A percentile compares a stretch with the other conserved stretches of the same genome.
These are phyloP conservation scores for Tolypocladium inflatum DNA, from an alignment of 2,329 filamentous ascomycete genomes.

Conservation along the genomic window DNA sequence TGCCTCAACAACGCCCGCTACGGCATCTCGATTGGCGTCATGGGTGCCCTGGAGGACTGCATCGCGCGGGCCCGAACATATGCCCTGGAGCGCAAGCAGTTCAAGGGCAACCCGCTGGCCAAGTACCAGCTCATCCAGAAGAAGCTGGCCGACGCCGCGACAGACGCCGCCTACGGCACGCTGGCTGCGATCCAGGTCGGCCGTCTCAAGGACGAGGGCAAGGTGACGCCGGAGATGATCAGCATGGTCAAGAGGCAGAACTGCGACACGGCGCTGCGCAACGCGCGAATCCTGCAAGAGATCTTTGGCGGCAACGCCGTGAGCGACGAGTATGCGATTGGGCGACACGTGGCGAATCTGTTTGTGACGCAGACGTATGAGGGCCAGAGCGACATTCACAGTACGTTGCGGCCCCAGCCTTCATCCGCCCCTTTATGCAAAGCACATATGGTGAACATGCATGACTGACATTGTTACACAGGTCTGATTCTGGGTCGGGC, in stretches of 20 bases:
- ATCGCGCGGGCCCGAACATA: slow-evolving; percentile 74
- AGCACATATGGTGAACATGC: too few species aligned
- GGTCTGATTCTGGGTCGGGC: slow-evolving; percentile 60
- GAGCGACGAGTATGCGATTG: slow-evolving; percentile 93
- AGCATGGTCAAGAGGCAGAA: slow-evolving; percentile 95
- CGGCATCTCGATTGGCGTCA: slow-evolving; percentile 88
- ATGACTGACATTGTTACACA: slow-evolving; percentile 23
- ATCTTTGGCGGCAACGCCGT: slow-evolving; percentile 97
- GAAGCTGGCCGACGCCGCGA: slow-evolving; percentile 88
- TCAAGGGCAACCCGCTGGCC: slow-evolving; percentile 89
- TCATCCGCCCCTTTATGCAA: not conserved
- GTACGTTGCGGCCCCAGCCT: slow-evolving; percentile 41
- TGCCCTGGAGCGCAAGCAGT: slow-evolving; percentile 87
- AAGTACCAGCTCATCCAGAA: slow-evolving; percentile 97
- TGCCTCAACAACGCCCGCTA: slow-evolving; percentile 91
- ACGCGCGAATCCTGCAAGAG: slow-evolving; percentile 78
- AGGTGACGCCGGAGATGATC: slow-evolving; percentile 90
- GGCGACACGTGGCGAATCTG: slow-evolving; percentile 87
- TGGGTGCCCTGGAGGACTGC: slow-evolving; percentile 90
- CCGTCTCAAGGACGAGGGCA: slow-evolving; percentile 83
- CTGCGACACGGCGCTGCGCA: slow-evolving; percentile 78
- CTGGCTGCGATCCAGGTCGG: slow-evolving; percentile 85
- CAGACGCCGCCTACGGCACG: slow-evolving; percentile 86
- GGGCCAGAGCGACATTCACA: slow-evolving; percentile 95
- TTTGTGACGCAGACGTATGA: slow-evolving; percentile 98